A percentile compares a stretch with the other conserved stretches of the same genome.
Evolutionary conservation across 2,329 filamentous ascomycete genomes (phyloP).

Genomic region (Colletotrichum salicis): DNA sequence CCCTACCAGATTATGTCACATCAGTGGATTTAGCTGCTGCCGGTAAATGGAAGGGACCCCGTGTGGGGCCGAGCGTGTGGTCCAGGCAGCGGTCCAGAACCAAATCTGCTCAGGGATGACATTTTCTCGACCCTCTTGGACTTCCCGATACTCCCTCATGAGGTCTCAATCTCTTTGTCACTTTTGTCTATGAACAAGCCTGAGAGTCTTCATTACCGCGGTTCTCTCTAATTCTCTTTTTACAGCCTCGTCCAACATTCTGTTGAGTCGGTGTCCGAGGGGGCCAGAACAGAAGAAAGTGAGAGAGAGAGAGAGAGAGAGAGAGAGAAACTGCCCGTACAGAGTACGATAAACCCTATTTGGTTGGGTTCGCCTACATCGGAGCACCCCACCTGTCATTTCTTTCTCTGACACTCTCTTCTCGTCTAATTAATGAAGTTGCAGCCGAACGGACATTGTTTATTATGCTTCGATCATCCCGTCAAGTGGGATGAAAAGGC

Average conservation of each 20-base stretch:
- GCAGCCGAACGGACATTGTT: conserved; percentile 1
- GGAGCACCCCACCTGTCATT: conserved; percentile 1
- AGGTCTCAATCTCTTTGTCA: background rate
- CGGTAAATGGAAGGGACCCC: conserved; percentile 9
- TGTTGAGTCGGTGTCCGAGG: background rate
- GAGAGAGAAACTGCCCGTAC: background rate
- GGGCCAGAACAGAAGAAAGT: background rate
- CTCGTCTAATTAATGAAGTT: background rate
- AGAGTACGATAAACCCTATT: background rate
- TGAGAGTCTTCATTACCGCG: background rate
- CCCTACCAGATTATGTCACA: conserved; percentile 20
- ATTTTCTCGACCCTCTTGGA: background rate
- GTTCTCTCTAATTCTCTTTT: background rate
- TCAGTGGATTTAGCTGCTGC: conserved; percentile 1
- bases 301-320: background rate
- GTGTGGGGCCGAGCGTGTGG: background rate
- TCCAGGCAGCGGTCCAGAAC: conserved; percentile 5
- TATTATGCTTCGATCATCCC: conserved; percentile 7
- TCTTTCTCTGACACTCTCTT: conserved; percentile 5
- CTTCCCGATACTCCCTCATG: background rate
- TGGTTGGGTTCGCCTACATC: background rate
- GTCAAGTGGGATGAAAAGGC: background rate
- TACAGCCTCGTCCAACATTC: background rate
- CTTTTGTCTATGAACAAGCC: background rate
- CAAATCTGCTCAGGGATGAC: background rate